A percentile compares a stretch with the other conserved stretches of the same genome.
These are phyloP conservation scores for Paecilomyces variotii DNA, from an alignment of 2,329 filamentous ascomycete species.

Conservation along the genomic window DNA sequence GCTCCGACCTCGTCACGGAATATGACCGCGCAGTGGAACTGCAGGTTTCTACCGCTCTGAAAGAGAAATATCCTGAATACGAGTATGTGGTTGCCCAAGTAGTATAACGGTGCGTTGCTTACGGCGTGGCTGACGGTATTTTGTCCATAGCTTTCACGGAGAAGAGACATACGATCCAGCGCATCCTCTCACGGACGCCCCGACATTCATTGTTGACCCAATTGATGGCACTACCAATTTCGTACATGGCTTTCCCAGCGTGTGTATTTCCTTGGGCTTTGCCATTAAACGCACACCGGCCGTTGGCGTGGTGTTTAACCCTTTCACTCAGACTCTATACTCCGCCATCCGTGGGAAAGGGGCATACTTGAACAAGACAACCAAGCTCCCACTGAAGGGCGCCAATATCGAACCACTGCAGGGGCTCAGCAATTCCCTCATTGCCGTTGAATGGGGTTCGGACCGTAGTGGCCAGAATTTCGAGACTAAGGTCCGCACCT, in stretches of 20 bases:
- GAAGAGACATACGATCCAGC: constrained; percentile 54
- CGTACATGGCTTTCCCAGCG: constrained; percentile 53
- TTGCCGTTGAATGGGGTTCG: constrained; percentile 55
- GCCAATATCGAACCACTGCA: constrained; percentile 37
- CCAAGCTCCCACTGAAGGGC: constrained; percentile 39
- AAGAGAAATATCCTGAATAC: constrained; percentile 46
- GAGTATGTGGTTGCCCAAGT: constrained; percentile 24
- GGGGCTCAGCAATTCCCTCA: constrained; percentile 44
- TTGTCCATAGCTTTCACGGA: constrained; percentile 41
- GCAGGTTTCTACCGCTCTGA: constrained; percentile 46
- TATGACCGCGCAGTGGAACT: constrained; percentile 55
- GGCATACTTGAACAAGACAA: constrained; percentile 37
- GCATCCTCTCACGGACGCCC: constrained; percentile 42
- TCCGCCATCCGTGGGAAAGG: constrained; percentile 49
- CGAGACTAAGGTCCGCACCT: constrained; percentile 48
- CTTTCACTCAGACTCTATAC: constrained; percentile 49
- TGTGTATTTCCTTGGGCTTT: constrained; percentile 53
- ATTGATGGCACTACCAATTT: constrained; percentile 61
- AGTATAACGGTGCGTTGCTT: background rate
- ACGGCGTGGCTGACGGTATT: background rate
- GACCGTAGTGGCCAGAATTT: constrained; percentile 51
- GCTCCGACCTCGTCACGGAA: constrained; percentile 56
- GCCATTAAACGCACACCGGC: constrained; percentile 42
- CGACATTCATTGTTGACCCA: constrained; percentile 57
- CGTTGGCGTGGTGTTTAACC: constrained; percentile 55